These are phyloP conservation scores for Crassisporium funariophilum DNA, from an alignment of 768 basidiomycete species.

Conservation along the genomic window DNA sequence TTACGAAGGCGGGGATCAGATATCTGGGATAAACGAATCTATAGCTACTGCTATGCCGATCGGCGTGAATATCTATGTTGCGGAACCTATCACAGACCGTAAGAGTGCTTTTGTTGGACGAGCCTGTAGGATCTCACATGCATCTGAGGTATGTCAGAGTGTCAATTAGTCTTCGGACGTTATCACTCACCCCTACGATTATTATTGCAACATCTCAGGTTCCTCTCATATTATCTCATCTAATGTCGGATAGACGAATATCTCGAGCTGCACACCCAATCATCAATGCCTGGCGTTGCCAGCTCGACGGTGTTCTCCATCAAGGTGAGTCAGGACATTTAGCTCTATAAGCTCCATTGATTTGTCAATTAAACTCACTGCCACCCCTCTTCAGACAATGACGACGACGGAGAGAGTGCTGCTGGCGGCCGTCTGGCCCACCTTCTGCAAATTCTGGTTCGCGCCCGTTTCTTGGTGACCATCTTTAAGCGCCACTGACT, in stretches of 20 bases:
- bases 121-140: constrained; percentile 78
- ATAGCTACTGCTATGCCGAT: constrained; percentile 42
- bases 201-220: constrained; percentile 46
- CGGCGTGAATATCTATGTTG: constrained; percentile 66
- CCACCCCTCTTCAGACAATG: constrained; percentile 64
- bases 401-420: constrained; percentile 93
- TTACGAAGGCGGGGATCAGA: constrained; percentile 12
- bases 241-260: constrained; percentile 74
- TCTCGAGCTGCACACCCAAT: constrained; percentile 76
- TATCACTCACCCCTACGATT: background rate
- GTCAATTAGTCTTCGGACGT: constrained; percentile 7
- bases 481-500: too few relatives aligned
- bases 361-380: background rate
- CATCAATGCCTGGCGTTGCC: constrained; percentile 84
- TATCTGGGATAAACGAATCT: constrained; percentile 3
- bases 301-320: constrained; percentile 64
- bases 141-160: constrained; percentile 59
- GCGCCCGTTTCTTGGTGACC: constrained; percentile 21
- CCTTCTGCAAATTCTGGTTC: constrained; percentile 82
- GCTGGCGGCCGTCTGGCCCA: constrained; percentile 91
- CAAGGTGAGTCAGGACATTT: constrained; percentile 53
- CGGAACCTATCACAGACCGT: constrained; percentile 83
- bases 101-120: constrained; percentile 87
- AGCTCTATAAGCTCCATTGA: background rate
- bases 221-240: constrained; percentile 60